Conservation (phyloP, 768 basidiomycete species). For the Lepiota brunneoincarnata region DNA sequence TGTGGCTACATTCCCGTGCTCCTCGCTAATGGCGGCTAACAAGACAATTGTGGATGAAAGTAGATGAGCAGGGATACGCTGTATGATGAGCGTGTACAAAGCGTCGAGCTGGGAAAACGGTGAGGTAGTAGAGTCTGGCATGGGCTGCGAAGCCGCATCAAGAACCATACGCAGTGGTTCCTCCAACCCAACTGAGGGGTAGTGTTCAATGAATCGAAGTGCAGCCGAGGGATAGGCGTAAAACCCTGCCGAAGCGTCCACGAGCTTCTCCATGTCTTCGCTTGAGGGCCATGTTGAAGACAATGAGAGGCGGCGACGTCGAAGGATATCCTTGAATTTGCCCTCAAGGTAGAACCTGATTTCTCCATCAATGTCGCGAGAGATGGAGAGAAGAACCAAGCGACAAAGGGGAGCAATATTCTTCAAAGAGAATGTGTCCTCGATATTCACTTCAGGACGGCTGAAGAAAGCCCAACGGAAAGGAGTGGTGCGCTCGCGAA, state of each 20-base stretch:
- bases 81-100: too few relatives aligned
- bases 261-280: constrained; percentile 10
- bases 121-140: too few relatives aligned
- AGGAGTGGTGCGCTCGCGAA: background rate
- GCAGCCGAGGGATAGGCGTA: constrained; percentile 27
- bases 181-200: background rate
- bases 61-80: too few relatives aligned
- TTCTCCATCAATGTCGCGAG: constrained; percentile 1
- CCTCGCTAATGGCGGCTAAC: too few relatives aligned
- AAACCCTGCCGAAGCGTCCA: constrained; percentile 19
- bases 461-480: constrained; percentile 5
- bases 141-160: too few relatives aligned
- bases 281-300: constrained; percentile 11
- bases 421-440: background rate
- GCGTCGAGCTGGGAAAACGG: too few relatives aligned
- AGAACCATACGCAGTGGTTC: background rate
- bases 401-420: background rate
- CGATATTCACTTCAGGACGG: background rate
- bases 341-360: constrained; percentile 7
- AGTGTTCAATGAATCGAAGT: constrained; percentile 22
- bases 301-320: background rate
- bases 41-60: too few relatives aligned
- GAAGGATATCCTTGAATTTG: constrained; percentile 4
- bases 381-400: background rate
- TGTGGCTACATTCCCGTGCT: too few relatives aligned